These are phyloP conservation scores for Cystofilobasidium bisporidii DNA, from an alignment of 768 basidiomycete species.

Conservation along the genomic window DNA sequence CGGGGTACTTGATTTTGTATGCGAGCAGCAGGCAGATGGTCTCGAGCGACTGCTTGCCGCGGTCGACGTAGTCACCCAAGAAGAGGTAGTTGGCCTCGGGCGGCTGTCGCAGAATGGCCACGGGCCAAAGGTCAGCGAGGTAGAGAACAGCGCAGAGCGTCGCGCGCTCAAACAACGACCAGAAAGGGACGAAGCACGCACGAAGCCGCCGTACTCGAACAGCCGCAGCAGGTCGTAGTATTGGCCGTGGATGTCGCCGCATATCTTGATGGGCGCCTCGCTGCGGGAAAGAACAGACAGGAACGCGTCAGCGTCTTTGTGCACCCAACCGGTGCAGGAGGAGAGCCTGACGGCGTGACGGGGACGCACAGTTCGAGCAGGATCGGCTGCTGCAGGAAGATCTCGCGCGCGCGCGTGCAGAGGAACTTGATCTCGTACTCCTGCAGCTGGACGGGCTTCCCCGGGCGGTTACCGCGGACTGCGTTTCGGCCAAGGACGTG, in stretches of 20 bases:
- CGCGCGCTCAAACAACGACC: too few species aligned
- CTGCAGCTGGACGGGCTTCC: constrained; percentile 25
- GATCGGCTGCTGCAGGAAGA: constrained; percentile 29
- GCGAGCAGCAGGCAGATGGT: constrained; percentile 31
- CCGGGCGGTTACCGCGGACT: constrained; percentile 30
- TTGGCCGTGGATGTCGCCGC: constrained; percentile 31
- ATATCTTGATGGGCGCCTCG: constrained; percentile 31
- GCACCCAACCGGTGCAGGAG: background rate
- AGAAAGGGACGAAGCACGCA: background rate
- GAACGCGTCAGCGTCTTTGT: background rate
- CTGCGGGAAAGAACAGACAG: constrained; percentile 13
- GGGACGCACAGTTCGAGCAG: constrained; percentile 28
- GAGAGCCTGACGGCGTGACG: background rate
- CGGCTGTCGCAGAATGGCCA: constrained; percentile 10
- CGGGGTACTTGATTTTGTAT: constrained; percentile 31
- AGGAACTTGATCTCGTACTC: constrained; percentile 30
- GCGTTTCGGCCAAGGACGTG: too few species aligned
- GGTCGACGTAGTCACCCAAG: constrained; percentile 31
- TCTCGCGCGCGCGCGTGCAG: constrained; percentile 25
- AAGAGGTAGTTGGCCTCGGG: constrained; percentile 31
- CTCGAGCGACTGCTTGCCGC: constrained; percentile 31
- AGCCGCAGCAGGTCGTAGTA: constrained; percentile 30
- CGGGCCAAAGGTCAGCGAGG: too few species aligned
- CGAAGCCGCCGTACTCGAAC: constrained; percentile 31
- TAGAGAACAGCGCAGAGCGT: too few species aligned